Evolutionary conservation across 2,329 filamentous ascomycete species (phyloP).

Genomic region (Aureobasidium vineae): DNA sequence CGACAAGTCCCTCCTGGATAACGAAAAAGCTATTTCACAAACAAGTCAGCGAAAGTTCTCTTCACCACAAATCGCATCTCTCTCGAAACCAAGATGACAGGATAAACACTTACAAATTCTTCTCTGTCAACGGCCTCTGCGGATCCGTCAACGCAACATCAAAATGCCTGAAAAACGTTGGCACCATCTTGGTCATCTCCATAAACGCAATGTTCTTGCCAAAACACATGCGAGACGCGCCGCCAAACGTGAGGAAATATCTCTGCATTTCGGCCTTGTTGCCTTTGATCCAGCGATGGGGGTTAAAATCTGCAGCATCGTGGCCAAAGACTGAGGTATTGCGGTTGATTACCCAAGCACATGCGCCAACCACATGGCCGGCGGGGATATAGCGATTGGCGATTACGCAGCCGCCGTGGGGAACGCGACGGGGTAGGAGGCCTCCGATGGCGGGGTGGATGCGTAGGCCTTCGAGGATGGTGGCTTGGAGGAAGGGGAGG

Average conservation of each 20-base stretch:
- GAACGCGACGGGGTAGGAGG: constrained; percentile 11
- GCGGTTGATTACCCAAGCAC: constrained; percentile 45
- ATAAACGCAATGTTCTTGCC: constrained; percentile 51
- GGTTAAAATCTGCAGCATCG: constrained; percentile 48
- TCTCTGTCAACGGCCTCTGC: constrained; percentile 1
- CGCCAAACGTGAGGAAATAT: constrained; percentile 49
- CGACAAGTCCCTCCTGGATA: constrained; percentile 12
- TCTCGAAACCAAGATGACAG: too few species aligned
- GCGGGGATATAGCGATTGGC: constrained; percentile 46
- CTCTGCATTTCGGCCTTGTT: constrained; percentile 37
- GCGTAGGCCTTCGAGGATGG: constrained; percentile 38
- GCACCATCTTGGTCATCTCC: constrained; percentile 48
- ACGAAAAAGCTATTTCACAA: constrained; percentile 8
- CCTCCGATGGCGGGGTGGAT: constrained; percentile 35
- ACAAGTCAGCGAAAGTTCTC: not conserved
- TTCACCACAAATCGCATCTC: not conserved
- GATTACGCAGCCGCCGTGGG: constrained; percentile 27
- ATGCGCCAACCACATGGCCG: constrained; percentile 49
- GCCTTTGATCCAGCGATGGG: constrained; percentile 52
- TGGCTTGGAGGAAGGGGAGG: constrained; percentile 37
- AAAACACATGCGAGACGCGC: constrained; percentile 49
- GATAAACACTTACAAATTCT: constrained; percentile 10
- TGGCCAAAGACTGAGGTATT: constrained; percentile 42
- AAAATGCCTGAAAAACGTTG: constrained; percentile 16
- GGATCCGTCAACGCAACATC: constrained; percentile 13